phyloP scores from a whole-genome alignment of 805 yeast genomes.

The Metschnikowia reukaufii region DNA sequence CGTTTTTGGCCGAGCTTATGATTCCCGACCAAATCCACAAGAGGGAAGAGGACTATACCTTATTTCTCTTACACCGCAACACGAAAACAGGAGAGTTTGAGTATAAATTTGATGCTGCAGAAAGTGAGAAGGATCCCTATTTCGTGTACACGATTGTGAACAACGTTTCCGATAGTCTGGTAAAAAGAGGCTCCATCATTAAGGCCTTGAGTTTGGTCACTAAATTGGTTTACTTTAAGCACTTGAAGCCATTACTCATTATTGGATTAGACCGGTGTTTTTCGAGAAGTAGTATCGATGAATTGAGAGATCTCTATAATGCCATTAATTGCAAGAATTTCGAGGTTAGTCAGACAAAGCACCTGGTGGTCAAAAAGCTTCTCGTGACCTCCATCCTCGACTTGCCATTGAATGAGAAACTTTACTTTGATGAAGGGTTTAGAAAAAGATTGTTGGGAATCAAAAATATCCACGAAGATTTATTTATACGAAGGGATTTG shows the following conservation, averaged over 20 bases:
- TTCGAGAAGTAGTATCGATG: constrained; percentile 19
- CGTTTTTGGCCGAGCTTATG: constrained; percentile 53
- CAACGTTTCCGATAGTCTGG: constrained; percentile 44
- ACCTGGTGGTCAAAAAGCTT: constrained; percentile 36
- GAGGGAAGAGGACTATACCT: constrained; percentile 57
- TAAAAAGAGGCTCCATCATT: constrained; percentile 59
- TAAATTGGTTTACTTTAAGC: constrained; percentile 49
- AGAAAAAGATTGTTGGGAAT: constrained; percentile 36
- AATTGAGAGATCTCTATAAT: constrained; percentile 30
- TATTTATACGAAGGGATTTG: constrained; percentile 44
- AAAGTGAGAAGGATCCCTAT: constrained; percentile 43
- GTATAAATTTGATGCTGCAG: constrained; percentile 31
- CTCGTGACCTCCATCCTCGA: constrained; percentile 44
- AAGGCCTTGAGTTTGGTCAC: constrained; percentile 62
- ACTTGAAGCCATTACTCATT: constrained; percentile 58
- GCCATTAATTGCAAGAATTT: constrained; percentile 36
- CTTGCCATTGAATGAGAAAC: constrained; percentile 42
- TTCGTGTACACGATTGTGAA: constrained; percentile 57
- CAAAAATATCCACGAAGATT: constrained; percentile 28
- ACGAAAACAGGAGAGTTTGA: constrained; percentile 39
- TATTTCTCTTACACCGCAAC: constrained; percentile 52
- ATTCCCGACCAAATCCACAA: constrained; percentile 62
- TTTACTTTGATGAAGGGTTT: constrained; percentile 40
- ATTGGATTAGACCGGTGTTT: constrained; percentile 53
- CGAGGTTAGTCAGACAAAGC: constrained; percentile 18